Evolutionary conservation across 805 yeast genomes (phyloP), one percentile per base, ranked within the genome.

Genomic region (Wickerhamiella shivajii): DNA sequence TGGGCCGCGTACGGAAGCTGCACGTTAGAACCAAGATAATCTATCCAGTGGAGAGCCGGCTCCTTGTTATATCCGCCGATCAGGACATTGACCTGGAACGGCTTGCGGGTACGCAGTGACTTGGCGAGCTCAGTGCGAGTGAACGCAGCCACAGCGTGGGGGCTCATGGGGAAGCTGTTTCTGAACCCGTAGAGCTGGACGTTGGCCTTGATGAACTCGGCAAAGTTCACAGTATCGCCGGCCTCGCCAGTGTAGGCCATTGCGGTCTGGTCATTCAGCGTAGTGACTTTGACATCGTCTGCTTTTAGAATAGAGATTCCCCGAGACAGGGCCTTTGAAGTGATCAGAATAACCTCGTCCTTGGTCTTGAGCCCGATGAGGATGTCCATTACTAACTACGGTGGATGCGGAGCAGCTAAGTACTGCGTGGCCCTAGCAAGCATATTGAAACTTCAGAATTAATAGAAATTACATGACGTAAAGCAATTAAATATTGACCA

Each of bases 1-100:
- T 90, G 98, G 2, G 97, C 97, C 12, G 92, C 94, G 52, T 90
- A 90, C 11, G 98, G 97, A 39, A 90, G 64, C 40, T 76, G 81
- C 11, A 76, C 93, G 44, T 76, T 72, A 2, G 98, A 80, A 6
- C 98, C 98, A 44, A 90, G 61, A 55, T 90, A 90, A 54, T 90
- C 98, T 44, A 90, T 78, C 76, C 87, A 83, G 50, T 78, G 75
- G 48, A 90, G 65, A 33, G 69, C 61, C 24, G 96, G 83, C 42
- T 66, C 68, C 11, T 59, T 56, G 49, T 83, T 87, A 53, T 64
- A 74, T 8, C 97, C 96, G 26, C 78, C 98, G 40, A 90, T 59
- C 39, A 90, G 64, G n/a, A 83, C 72, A 49, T 83, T 85, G 31
- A 81, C 96, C 59, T 90, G 96, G 59, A 72, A 90, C 36, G 98